These are phyloP conservation scores for Toxicodendron radicans DNA, from an alignment of 345 rosid species.

Conservation along the genomic window DNA sequence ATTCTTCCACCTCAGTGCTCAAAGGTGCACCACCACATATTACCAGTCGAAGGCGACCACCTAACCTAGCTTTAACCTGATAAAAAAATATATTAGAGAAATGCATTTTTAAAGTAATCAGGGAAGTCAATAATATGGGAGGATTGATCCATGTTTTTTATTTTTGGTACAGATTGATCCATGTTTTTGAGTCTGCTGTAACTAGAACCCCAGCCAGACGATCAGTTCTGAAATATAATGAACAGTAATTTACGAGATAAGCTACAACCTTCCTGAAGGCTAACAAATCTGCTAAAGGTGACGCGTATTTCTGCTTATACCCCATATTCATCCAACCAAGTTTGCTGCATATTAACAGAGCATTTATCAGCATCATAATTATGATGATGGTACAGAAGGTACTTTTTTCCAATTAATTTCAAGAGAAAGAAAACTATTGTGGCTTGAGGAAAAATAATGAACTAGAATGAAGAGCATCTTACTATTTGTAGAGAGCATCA, in stretches of 20 bases:
- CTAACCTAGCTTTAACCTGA: constrained; percentile 85
- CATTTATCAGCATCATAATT: constrained; percentile 10
- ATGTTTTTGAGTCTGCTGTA: background rate
- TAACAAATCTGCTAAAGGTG: constrained; percentile 80
- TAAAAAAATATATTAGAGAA: background rate
- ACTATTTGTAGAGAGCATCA: constrained; percentile 72
- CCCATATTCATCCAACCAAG: constrained; percentile 90
- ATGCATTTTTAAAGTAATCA: background rate
- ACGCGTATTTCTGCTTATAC: constrained; percentile 72
- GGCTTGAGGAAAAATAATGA: background rate
- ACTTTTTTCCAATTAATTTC: background rate
- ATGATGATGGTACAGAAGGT: background rate
- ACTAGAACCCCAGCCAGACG: constrained; percentile 4
- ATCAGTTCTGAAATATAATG: constrained; percentile 10
- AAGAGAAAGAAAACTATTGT: background rate
- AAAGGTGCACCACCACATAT: constrained; percentile 94
- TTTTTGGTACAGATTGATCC: background rate
- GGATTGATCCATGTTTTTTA: background rate
- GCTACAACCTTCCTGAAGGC: constrained; percentile 88
- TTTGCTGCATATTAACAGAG: constrained; percentile 54
- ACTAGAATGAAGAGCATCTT: constrained; percentile 28
- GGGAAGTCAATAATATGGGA: background rate
- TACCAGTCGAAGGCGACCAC: constrained; percentile 78
- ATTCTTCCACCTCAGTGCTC: constrained; percentile 85
- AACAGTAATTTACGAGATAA: background rate